These are phyloP conservation scores for Penicillium paxilli DNA, from an alignment of 495 filamentous ascomycete genomes.

Conservation along the genomic window DNA sequence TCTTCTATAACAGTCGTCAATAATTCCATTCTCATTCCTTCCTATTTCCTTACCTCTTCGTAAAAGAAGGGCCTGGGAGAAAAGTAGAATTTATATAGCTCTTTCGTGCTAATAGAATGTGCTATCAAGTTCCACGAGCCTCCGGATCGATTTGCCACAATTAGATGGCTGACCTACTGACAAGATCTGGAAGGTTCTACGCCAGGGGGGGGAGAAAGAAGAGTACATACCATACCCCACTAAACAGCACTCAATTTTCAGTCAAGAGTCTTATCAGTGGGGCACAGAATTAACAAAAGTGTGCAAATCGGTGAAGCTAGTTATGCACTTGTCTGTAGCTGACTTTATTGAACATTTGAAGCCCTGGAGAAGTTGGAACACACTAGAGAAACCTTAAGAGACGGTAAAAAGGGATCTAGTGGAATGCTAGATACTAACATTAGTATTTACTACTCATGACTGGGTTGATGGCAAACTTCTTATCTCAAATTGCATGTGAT, in stretches of 20 bases:
- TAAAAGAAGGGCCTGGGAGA: background rate
- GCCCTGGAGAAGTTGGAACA: too few relatives aligned
- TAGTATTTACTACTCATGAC: too few relatives aligned
- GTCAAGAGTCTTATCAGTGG: constrained; percentile 1
- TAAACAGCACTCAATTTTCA: background rate
- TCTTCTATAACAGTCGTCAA: background rate
- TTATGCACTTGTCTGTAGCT: background rate
- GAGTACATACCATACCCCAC: background rate
- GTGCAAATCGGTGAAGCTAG: constrained; percentile 5
- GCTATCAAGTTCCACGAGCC: background rate
- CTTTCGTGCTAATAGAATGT: background rate
- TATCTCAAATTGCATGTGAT: too few relatives aligned
- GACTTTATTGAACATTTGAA: too few relatives aligned
- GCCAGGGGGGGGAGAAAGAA: background rate
- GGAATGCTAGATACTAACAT: too few relatives aligned
- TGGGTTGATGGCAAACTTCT: too few relatives aligned
- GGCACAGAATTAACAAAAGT: background rate
- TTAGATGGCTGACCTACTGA: background rate
- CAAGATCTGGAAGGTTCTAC: too few relatives aligned
- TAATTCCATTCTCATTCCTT: background rate
- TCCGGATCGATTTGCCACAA: background rate
- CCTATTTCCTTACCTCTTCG: background rate
- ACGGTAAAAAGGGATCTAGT: too few relatives aligned
- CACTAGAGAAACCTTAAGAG: too few relatives aligned
- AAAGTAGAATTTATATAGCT: background rate